Conservation (phyloP, 2,329 filamentous ascomycete species). For the Penicillium crustosum region DNA sequence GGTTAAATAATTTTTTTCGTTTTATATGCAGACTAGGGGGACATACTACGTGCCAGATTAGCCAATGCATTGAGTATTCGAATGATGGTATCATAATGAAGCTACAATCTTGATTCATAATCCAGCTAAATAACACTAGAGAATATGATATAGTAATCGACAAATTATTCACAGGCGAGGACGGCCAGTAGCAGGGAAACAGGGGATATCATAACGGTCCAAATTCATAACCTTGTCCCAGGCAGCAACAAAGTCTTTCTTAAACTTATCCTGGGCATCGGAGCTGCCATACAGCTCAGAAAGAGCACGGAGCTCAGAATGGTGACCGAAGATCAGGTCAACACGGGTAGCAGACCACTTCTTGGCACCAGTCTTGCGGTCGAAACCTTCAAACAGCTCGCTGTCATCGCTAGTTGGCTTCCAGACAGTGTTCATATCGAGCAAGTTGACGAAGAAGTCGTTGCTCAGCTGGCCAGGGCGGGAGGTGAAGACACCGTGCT, state of each 20-base stretch:
- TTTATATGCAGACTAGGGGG: too few relatives aligned
- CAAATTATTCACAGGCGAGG: constrained; percentile 20
- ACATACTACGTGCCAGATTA: too few relatives aligned
- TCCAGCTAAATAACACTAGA: not conserved
- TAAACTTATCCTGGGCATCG: constrained; percentile 64
- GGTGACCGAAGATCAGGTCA: constrained; percentile 71
- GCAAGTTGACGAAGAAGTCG: constrained; percentile 79
- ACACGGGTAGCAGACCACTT: constrained; percentile 70
- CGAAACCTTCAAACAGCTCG: constrained; percentile 63
- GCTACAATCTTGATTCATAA: not conserved
- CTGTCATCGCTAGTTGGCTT: constrained; percentile 51
- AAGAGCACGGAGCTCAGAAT: constrained; percentile 69
- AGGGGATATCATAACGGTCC: constrained; percentile 65
- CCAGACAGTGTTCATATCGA: constrained; percentile 68
- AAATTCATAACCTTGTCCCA: constrained; percentile 76
- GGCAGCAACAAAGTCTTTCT: constrained; percentile 67
- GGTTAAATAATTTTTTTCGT: too few relatives aligned
- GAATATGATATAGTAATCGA: not conserved
- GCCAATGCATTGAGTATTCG: not conserved
- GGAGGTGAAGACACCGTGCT: constrained; percentile 66
- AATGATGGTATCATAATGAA: not conserved
- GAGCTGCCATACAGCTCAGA: constrained; percentile 67
- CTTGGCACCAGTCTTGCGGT: constrained; percentile 64
- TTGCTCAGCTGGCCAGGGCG: constrained; percentile 69
- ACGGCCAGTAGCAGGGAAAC: constrained; percentile 15